Evolutionary conservation across 768 basidiomycete genomes (phyloP).

Genomic region (Auriscalpium orientale): DNA sequence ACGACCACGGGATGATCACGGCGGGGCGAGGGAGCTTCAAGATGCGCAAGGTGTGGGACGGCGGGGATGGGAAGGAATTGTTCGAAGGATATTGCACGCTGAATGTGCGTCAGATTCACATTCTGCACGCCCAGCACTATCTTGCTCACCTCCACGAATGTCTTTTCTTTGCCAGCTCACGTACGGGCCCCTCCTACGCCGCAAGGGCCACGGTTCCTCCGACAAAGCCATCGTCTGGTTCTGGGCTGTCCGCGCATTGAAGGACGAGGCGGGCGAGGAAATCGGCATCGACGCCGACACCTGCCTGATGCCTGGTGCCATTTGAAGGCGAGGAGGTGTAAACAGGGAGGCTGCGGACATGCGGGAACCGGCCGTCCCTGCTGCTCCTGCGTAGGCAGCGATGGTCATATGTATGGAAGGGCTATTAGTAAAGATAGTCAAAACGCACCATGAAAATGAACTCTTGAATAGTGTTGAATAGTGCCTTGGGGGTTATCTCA

Average conservation of each 20-base stretch:
- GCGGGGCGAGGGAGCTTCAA: not conserved
- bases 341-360: no score
- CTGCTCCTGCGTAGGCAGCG: no score
- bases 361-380: no score
- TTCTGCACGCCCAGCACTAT: not conserved
- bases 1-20: not conserved
- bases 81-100: constrained; percentile 6
- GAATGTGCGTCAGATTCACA: not conserved
- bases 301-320: no score
- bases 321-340: no score
- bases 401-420: no score
- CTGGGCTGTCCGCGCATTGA: not conserved
- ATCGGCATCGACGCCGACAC: no score
- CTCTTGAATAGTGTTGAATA: no score
- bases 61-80: not conserved
- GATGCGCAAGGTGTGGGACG: constrained; percentile 10
- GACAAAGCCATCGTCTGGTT: not conserved
- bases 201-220: not conserved
- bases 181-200: not conserved
- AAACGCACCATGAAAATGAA: no score
- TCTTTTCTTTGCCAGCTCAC: not conserved
- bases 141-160: not conserved
- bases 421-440: no score
- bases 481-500: no score
- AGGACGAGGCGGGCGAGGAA: not conserved